Conservation (phyloP, 345 rosid genomes). For the Eucalyptus cloeziana region DNA sequence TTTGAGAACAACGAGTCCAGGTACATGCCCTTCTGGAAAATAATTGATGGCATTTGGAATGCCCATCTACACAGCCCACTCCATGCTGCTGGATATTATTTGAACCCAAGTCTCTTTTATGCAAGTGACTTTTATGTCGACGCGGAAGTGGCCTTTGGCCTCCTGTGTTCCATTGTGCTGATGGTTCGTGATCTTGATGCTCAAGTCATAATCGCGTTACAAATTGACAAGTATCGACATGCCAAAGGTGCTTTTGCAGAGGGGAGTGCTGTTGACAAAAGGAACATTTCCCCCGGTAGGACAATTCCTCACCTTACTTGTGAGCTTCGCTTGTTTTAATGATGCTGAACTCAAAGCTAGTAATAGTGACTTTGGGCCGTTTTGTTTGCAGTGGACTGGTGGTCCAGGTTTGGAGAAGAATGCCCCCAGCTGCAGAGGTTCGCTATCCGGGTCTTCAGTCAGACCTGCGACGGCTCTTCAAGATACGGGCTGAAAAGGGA, state of each 20-base stretch:
- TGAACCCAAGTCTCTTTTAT: constrained; percentile 49
- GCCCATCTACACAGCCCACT: constrained; percentile 38
- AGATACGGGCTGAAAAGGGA: constrained; percentile 31
- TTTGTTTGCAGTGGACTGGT: constrained; percentile 36
- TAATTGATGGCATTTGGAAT: constrained; percentile 55
- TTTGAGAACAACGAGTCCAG: constrained; percentile 2
- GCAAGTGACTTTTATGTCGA: constrained; percentile 29
- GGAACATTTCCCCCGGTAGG: constrained; percentile 35
- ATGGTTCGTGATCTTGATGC: constrained; percentile 8
- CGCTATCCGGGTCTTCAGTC: constrained; percentile 33
- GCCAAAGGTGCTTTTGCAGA: constrained; percentile 23
- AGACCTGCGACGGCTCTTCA: constrained; percentile 44
- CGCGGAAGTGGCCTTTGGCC: constrained; percentile 33
- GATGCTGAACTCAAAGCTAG: not conserved
- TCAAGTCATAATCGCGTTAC: constrained; percentile 17
- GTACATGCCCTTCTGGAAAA: constrained; percentile 36
- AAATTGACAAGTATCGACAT: constrained; percentile 26
- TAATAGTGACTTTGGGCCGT: not conserved
- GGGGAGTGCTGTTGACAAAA: constrained; percentile 22
- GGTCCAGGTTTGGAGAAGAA: constrained; percentile 29
- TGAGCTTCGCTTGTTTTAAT: not conserved
- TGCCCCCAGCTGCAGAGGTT: constrained; percentile 42
- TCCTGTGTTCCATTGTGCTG: constrained; percentile 20
- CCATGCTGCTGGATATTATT: constrained; percentile 57
- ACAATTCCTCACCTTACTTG: not conserved